Evolutionary conservation across 139 green algal genomes (phyloP), one percentile per base, ranked within the genome.

Genomic region (Coelastrella sp.): DNA sequence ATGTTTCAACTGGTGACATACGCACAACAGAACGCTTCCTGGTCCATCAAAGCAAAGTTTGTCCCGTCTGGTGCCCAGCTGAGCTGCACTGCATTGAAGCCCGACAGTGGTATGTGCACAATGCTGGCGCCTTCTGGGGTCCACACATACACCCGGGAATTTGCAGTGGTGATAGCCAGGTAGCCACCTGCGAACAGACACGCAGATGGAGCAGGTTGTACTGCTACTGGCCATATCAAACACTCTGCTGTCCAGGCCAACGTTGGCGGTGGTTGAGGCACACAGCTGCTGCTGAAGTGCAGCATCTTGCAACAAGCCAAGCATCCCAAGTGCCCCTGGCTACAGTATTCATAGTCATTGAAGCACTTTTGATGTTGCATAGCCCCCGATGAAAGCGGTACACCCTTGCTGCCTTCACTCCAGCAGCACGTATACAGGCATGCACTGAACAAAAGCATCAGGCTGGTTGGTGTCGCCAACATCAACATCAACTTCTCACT

Each of bases 71-170:
- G 90, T 66, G 90, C 92, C 96, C 96, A 98, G 32, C 23, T 3
- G 20, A 97, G 16, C 7, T 87, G 73, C 6, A 19, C 17, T 13
- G 93, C 96, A 23, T 93, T 84, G 88, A 99, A 97, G 22, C 83
- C 90, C 4, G 93, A 73, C 66, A 98, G 90, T 4, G 97, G 96
- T 0, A 99, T 91, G 87, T 97, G 95, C 88, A 97, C 95, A 76
- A 97, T 97, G 23, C 94, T 97, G 13, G 96, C 96, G 5, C 96
- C 97, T 2, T 95, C 89, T 4, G 96, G 94, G 0, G 95, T 95
- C 97, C 97, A 99, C 87, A 99, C 68, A 87, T 96, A 97, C 17
- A 99, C 90, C n/a, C 94, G 93, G 19, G 65, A 59, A 57, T 56
- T 87, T 5, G 94, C 96, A 4, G 93, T 93, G 16, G 89, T 93